A percentile compares a stretch with the other conserved stretches of the same genome.
These are phyloP conservation scores for Anthracocystis walkeri DNA, from an alignment of 1,284 basidiomycete genomes.

Conservation along the genomic window DNA sequence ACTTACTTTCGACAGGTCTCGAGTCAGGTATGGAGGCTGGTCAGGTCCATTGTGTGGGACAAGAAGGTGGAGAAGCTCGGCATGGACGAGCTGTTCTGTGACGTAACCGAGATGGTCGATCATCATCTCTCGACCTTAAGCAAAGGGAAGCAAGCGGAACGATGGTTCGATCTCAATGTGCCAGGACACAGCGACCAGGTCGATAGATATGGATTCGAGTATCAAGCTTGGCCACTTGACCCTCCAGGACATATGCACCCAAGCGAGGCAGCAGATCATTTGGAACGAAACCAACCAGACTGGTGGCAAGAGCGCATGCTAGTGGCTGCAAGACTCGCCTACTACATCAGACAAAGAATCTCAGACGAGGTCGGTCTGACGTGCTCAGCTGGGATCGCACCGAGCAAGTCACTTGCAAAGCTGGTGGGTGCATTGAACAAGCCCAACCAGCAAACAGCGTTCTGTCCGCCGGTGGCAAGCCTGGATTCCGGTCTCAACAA, in stretches of 20 bases:
- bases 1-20: conserved; percentile 68
- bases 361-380: conserved; percentile 67
- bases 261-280: conserved; percentile 12
- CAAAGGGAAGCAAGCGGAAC: not conserved
- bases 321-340: conserved; percentile 66
- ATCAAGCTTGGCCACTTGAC: conserved; percentile 38
- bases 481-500: not conserved
- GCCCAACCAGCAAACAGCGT: conserved; percentile 68
- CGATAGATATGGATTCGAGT: conserved; percentile 49
- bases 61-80: conserved; percentile 69
- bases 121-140: conserved; percentile 48
- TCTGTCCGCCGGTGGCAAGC: conserved; percentile 27
- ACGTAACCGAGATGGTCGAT: conserved; percentile 68
- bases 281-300: conserved; percentile 24
- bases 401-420: conserved; percentile 69
- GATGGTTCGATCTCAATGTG: conserved; percentile 39
- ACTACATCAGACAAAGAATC: conserved; percentile 63
- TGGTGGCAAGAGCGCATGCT: conserved; percentile 45
- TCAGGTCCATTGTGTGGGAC: conserved; percentile 60
- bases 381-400: conserved; percentile 69
- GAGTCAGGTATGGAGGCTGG: conserved; percentile 61
- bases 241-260: conserved; percentile 34
- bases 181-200: not conserved
- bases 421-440: conserved; percentile 67
- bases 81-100: conserved; percentile 71